Evolutionary conservation across 225 moss, liverwort and hornwort genomes (phyloP).

Genomic region (Marchantia paleacea): DNA sequence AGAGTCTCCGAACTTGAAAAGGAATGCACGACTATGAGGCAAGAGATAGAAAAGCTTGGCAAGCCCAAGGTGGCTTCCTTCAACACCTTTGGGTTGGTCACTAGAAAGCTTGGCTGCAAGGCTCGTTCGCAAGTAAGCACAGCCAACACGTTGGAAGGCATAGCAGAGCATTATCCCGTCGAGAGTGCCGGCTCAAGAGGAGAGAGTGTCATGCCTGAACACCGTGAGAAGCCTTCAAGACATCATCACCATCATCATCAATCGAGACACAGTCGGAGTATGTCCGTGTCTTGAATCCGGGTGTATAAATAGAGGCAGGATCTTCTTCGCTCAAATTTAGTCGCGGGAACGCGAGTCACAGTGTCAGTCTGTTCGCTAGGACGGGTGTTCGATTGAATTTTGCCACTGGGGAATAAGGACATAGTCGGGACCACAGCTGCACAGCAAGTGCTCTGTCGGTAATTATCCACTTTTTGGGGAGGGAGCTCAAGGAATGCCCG

Average conservation of each 20-base stretch:
- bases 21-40: slow-evolving; percentile 46
- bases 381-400: slow-evolving; percentile 7
- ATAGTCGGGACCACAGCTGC: slow-evolving; percentile 13
- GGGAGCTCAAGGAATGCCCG: background rate
- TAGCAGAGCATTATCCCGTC: slow-evolving; percentile 38
- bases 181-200: slow-evolving; percentile 29
- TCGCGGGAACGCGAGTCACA: background rate
- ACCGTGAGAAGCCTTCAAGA: slow-evolving; percentile 21
- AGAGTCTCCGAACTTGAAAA: slow-evolving; percentile 48
- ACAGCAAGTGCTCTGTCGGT: background rate
- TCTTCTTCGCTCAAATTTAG: background rate
- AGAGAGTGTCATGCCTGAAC: slow-evolving; percentile 15
- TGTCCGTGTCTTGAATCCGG: slow-evolving; percentile 37
- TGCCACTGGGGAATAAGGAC: slow-evolving; percentile 29
- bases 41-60: slow-evolving; percentile 43
- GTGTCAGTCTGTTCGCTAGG: background rate
- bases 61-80: slow-evolving; percentile 30
- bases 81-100: slow-evolving; percentile 33
- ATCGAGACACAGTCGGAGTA: slow-evolving; percentile 43
- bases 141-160: slow-evolving; percentile 30
- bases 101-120: slow-evolving; percentile 43
- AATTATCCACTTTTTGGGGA: slow-evolving; percentile 1
- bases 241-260: slow-evolving; percentile 25
- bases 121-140: slow-evolving; percentile 39
- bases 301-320: slow-evolving; percentile 17